Evolutionary conservation across 116 monocot genomes (phyloP).

Genomic region (Iris pallida): DNA sequence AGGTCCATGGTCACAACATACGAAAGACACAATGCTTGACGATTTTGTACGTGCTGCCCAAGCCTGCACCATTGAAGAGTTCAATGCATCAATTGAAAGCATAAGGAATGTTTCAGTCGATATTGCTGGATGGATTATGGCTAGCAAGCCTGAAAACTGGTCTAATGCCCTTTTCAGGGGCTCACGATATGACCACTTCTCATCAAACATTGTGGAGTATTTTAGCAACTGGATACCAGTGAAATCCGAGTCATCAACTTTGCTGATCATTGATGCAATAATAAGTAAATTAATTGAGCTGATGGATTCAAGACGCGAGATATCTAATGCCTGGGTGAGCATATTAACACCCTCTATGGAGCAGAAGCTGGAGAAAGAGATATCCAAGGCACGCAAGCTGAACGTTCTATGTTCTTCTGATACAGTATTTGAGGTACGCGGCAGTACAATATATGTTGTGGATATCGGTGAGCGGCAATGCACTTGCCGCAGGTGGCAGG

Average conservation of each 20-base stretch:
- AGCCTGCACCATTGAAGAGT: slow-evolving; percentile 31
- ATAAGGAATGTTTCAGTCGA: slow-evolving; percentile 32
- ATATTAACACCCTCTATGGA: slow-evolving; percentile 39
- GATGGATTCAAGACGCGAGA: slow-evolving; percentile 23
- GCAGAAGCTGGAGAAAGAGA: slow-evolving; percentile 28
- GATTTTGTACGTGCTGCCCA: slow-evolving; percentile 44
- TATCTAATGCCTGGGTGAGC: slow-evolving; percentile 21
- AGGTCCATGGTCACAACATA: slow-evolving; percentile 30
- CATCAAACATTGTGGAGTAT: slow-evolving; percentile 32
- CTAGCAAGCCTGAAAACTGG: slow-evolving; percentile 41
- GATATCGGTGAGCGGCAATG: slow-evolving; percentile 29
- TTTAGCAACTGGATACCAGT: slow-evolving; percentile 40
- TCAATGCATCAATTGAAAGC: slow-evolving; percentile 29
- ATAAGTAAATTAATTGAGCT: slow-evolving; percentile 20
- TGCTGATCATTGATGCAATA: slow-evolving; percentile 34
- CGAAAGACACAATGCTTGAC: slow-evolving; percentile 29
- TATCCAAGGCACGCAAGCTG: slow-evolving; percentile 19
- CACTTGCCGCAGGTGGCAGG: slow-evolving; percentile 42
- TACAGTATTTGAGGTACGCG: slow-evolving; percentile 42
- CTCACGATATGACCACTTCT: slow-evolving; percentile 35
- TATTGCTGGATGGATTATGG: slow-evolving; percentile 33
- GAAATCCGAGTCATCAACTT: slow-evolving; percentile 26
- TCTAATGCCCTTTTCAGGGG: slow-evolving; percentile 42
- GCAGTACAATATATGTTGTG: slow-evolving; percentile 33
- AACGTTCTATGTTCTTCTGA: slow-evolving; percentile 42